Evolutionary conservation across 1,284 basidiomycete species (phyloP).

Genomic region (Microbotryum violaceum): DNA sequence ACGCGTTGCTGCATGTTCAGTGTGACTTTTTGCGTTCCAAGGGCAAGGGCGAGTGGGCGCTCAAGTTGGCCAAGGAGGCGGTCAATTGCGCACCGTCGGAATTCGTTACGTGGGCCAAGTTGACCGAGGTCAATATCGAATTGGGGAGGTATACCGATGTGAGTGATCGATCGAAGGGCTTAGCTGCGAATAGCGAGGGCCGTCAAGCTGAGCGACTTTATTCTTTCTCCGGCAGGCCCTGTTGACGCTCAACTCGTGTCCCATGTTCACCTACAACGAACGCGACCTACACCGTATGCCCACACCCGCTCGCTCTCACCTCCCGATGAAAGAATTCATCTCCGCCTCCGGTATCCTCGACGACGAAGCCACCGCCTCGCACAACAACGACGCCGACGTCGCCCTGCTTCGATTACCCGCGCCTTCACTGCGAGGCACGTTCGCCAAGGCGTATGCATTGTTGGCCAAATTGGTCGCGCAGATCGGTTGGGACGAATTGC

Average conservation of each 20-base stretch:
- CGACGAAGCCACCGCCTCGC: constrained; percentile 49
- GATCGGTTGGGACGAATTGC: constrained; percentile 97
- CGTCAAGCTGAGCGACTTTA: background rate
- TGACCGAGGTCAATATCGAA: constrained; percentile 91
- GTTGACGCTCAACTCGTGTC: constrained; percentile 94
- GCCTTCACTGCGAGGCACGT: constrained; percentile 87
- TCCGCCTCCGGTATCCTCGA: constrained; percentile 54
- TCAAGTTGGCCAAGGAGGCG: constrained; percentile 81
- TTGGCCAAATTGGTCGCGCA: constrained; percentile 81
- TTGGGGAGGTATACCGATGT: constrained; percentile 75
- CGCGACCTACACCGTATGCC: constrained; percentile 86
- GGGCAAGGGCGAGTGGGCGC: constrained; percentile 75
- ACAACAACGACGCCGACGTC: constrained; percentile 90
- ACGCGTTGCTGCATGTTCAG: constrained; percentile 87
- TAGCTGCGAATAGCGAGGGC: background rate
- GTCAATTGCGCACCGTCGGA: constrained; percentile 97
- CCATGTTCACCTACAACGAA: constrained; percentile 99
- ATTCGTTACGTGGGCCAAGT: constrained; percentile 97
- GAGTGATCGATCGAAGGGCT: constrained; percentile 25
- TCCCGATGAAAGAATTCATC: constrained; percentile 79
- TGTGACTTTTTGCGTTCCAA: constrained; percentile 88
- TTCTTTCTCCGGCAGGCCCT: constrained; percentile 52
- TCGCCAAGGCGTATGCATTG: constrained; percentile 86
- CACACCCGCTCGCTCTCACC: constrained; percentile 69
- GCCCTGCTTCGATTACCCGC: constrained; percentile 87